Evolutionary conservation across 129 eudicot genomes (phyloP), one percentile per base, ranked within the genome.

Genomic region (Centrapalus pauciflorus): DNA sequence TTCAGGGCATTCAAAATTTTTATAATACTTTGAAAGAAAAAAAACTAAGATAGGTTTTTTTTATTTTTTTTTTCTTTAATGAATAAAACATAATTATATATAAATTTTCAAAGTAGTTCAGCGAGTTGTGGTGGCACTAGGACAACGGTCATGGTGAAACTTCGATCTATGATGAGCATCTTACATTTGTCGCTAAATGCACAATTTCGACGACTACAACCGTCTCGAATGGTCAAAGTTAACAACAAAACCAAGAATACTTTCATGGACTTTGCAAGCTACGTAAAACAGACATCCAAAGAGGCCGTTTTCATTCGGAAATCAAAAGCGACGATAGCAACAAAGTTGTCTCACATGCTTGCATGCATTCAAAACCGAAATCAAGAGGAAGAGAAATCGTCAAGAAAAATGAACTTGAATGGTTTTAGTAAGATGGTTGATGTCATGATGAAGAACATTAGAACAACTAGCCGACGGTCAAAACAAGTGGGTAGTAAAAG

Each of bases 61-160:
- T n/a, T 46, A 46, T 46, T 14, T 46, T 5, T n/a, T n/a, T 46
- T 5, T 13, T n/a, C 14, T 45, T 16, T 45, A 4, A 14, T n/a
- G 14, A 45, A 45, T 46, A 46, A 7, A 4, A 0, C 9, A 4
- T 41, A 5, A n/a, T 46, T 5, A n/a, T 46, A 4, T 9, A 46
- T 46, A 46, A 13, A 19, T 56, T 8, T 28, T 72, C 17, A 51
- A 38, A 38, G 71, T 33, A 64, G 37, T 37, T 54, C 57, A 70
- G 4, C 71, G 8, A 76, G 38, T 54, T 55, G 49, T 19, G 58
- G 27, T 26, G 61, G 81, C 64, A 45, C 46, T 52, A 70, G 43
- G 61, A 76, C n/a, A n/a, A n/a, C 69, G 65, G 27, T 76, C 24
- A 17, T 76, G 66, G 66, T 76, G 12, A 76, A 76, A 56, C 59